These are phyloP conservation scores for Phialophora expanda DNA, from an alignment of 2,329 filamentous ascomycete genomes.

Conservation along the genomic window DNA sequence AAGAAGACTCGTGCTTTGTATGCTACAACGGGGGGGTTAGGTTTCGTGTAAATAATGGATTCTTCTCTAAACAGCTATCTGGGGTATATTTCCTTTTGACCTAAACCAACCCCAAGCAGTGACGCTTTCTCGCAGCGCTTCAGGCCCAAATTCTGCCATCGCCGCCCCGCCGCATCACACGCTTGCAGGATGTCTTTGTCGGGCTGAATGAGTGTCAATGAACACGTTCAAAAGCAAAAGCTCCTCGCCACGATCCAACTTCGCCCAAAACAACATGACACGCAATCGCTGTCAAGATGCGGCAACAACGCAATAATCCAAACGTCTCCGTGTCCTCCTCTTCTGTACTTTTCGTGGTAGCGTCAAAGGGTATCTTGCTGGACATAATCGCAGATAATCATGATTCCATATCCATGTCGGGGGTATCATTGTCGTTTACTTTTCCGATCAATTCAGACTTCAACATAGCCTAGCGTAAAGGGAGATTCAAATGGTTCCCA, in stretches of 20 bases:
- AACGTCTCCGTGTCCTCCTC: constrained; percentile 2
- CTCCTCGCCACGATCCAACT: constrained; percentile 7
- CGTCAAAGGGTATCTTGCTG: constrained; percentile 41
- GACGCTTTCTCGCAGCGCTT: constrained; percentile 15
- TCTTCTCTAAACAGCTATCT: constrained; percentile 31
- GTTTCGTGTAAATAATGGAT: background rate
- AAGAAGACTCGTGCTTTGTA: background rate
- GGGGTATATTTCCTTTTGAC: constrained; percentile 34
- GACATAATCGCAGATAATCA: constrained; percentile 39
- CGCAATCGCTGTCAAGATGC: constrained; percentile 19
- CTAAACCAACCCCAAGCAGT: constrained; percentile 23
- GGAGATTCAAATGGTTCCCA: constrained; percentile 38
- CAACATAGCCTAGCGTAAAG: constrained; percentile 38
- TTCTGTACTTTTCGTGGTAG: constrained; percentile 34
- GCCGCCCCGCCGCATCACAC: constrained; percentile 16
- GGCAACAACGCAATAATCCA: constrained; percentile 26
- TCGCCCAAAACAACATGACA: constrained; percentile 20
- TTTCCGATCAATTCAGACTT: constrained; percentile 34
- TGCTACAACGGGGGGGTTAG: background rate
- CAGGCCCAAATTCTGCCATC: constrained; percentile 22
- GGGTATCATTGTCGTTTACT: constrained; percentile 38
- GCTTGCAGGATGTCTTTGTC: constrained; percentile 32
- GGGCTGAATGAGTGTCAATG: constrained; percentile 26
- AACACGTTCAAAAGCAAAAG: constrained; percentile 14
- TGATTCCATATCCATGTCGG: constrained; percentile 37